These are phyloP conservation scores for Tetrahymena malaccensis DNA, from an alignment of 73 alveolate species.

Conservation along the genomic window DNA sequence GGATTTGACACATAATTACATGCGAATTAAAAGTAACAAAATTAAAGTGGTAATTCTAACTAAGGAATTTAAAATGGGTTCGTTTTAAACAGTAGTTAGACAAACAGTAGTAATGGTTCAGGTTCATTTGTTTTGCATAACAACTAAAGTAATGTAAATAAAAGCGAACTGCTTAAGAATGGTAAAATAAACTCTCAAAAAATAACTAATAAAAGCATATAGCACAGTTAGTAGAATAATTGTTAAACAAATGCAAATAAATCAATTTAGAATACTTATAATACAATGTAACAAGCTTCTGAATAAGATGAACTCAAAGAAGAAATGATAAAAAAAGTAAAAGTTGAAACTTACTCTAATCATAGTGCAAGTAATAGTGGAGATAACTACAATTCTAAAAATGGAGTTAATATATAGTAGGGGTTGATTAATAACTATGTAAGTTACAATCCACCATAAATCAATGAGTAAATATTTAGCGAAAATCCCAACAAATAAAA, in stretches of 20 bases:
- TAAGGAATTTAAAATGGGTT: background rate
- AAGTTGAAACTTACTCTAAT: background rate
- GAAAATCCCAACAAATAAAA: background rate
- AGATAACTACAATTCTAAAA: background rate
- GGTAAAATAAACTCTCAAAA: background rate
- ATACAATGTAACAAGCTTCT: background rate
- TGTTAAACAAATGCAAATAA: background rate
- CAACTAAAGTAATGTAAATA: background rate
- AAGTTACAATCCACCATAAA: background rate
- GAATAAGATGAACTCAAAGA: background rate
- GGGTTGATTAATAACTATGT: background rate
- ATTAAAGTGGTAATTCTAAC: background rate
- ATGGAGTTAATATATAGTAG: background rate
- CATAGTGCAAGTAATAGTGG: background rate
- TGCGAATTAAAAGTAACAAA: background rate
- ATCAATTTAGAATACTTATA: background rate
- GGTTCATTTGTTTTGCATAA: background rate
- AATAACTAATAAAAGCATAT: background rate
- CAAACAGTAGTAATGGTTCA: background rate
- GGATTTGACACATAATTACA: background rate
- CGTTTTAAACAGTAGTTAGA: background rate
- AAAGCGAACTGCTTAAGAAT: background rate
- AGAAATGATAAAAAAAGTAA: background rate
- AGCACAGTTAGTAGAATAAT: background rate
- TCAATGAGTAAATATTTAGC: background rate